Conservation (phyloP, 1,284 basidiomycete species). For the Rhodotorula mucilaginosa region DNA sequence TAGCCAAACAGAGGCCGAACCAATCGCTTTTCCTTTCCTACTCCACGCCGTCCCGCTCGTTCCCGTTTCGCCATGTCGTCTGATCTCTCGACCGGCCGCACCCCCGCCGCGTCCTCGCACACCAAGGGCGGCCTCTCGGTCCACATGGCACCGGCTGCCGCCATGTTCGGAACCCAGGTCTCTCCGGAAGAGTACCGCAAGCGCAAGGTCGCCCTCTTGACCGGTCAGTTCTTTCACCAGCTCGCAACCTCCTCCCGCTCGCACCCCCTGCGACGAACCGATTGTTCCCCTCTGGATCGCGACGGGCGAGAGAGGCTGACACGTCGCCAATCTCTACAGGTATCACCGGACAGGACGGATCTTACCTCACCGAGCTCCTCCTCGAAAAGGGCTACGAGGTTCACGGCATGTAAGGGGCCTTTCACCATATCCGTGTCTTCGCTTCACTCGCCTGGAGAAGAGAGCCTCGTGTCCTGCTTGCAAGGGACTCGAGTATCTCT, state of each 20-base stretch:
- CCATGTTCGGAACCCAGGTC: slow-evolving; percentile 24
- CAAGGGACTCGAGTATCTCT: neutral
- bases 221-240: slow-evolving; percentile 57
- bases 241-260: slow-evolving; percentile 6
- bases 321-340: slow-evolving; percentile 53
- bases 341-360: slow-evolving; percentile 88
- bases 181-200: slow-evolving; percentile 69
- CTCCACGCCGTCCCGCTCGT: neutral
- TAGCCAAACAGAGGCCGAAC: neutral
- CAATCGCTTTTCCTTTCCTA: neutral
- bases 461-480: too few relatives aligned
- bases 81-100: neutral
- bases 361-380: slow-evolving; percentile 81
- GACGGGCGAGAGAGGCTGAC: neutral
- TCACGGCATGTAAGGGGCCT: slow-evolving; percentile 56
- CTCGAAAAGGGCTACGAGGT: slow-evolving; percentile 85
- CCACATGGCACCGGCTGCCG: slow-evolving; percentile 17
- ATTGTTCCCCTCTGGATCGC: neutral
- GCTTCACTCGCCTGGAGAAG: neutral
- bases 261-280: neutral
- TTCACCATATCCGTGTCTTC: neutral
- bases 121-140: slow-evolving; percentile 26
- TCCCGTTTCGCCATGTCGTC: neutral
- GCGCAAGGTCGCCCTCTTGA: slow-evolving; percentile 84
- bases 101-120: slow-evolving; percentile 4